Percentiles rank a stretch among this genome's conserved stretches.
phyloP scores from a whole-genome alignment of 208 protist species.

The Leptomonas pyrrhocoris region DNA sequence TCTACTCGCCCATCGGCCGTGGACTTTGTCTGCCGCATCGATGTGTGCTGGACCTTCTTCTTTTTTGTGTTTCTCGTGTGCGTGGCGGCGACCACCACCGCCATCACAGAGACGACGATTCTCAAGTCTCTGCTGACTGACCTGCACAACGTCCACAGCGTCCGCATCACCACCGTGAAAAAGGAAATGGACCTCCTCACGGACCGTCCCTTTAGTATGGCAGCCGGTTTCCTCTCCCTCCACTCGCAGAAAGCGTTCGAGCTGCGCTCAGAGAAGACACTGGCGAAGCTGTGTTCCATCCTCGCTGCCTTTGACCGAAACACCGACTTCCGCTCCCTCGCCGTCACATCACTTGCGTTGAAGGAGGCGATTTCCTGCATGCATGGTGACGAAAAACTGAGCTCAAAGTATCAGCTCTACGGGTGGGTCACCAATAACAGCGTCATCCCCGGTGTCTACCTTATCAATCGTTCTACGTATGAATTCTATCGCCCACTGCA shows the following conservation, averaged over 20 bases:
- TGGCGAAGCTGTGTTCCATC: constrained; percentile 5
- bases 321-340: background rate
- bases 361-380: constrained; percentile 18
- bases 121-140: background rate
- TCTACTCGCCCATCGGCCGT: background rate
- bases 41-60: constrained; percentile 15
- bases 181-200: constrained; percentile 1
- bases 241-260: background rate
- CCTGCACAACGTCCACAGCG: constrained; percentile 8
- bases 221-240: background rate
- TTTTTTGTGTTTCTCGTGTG: no score
- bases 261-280: constrained; percentile 3
- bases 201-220: background rate
- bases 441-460: constrained; percentile 18
- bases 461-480: constrained; percentile 9
- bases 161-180: constrained; percentile 5
- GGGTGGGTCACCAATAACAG: constrained; percentile 15
- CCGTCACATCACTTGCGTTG: constrained; percentile 1
- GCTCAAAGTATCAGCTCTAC: constrained; percentile 2
- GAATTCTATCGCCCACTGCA: constrained; percentile 12
- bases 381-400: constrained; percentile 10
- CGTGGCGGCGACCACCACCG: background rate
- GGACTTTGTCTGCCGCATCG: constrained; percentile 11
- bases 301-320: constrained; percentile 2
- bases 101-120: constrained; percentile 5